Percentiles rank a stretch among this genome's conserved stretches.
phyloP scores from a whole-genome alignment of 108 stramenopile species.

The Cylindrotheca closterium region DNA sequence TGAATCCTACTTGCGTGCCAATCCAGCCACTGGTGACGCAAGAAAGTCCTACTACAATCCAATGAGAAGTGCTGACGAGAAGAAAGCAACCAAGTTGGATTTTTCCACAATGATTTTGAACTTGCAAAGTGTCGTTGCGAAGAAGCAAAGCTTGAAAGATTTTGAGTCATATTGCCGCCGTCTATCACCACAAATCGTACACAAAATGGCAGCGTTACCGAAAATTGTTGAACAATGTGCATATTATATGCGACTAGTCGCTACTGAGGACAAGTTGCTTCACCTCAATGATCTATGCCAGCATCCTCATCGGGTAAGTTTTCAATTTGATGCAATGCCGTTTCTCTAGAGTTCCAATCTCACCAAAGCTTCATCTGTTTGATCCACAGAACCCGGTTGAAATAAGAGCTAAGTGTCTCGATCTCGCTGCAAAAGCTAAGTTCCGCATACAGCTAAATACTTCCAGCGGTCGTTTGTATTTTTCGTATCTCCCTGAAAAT shows the following conservation, averaged over 20 bases:
- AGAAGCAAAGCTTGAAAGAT: conserved; percentile 39
- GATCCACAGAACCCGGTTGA: conserved; percentile 47
- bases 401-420: conserved; percentile 51
- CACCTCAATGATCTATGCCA: conserved; percentile 60
- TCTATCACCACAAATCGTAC: conserved; percentile 37
- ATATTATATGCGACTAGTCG: conserved; percentile 42
- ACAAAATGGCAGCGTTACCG: conserved; percentile 63
- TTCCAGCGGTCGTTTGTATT: conserved; percentile 52
- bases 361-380: neutral
- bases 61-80: conserved; percentile 28
- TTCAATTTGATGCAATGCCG: too few relatives aligned
- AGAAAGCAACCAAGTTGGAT: conserved; percentile 12
- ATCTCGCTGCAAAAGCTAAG: conserved; percentile 51
- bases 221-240: conserved; percentile 65
- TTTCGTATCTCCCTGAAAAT: conserved; percentile 63
- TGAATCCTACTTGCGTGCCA: conserved; percentile 22
- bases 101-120: conserved; percentile 36
- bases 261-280: conserved; percentile 58
- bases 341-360: too few relatives aligned
- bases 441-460: conserved; percentile 73
- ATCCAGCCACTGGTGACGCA: conserved; percentile 28
- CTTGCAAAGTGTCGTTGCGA: conserved; percentile 38
- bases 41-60: conserved; percentile 29
- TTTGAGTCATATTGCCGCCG: conserved; percentile 63
- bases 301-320: conserved; percentile 44